Percentiles rank a stretch among this genome's conserved stretches.
Evolutionary conservation across 495 filamentous ascomycete species (phyloP).

Genomic region (Aspergillus cristatus): DNA sequence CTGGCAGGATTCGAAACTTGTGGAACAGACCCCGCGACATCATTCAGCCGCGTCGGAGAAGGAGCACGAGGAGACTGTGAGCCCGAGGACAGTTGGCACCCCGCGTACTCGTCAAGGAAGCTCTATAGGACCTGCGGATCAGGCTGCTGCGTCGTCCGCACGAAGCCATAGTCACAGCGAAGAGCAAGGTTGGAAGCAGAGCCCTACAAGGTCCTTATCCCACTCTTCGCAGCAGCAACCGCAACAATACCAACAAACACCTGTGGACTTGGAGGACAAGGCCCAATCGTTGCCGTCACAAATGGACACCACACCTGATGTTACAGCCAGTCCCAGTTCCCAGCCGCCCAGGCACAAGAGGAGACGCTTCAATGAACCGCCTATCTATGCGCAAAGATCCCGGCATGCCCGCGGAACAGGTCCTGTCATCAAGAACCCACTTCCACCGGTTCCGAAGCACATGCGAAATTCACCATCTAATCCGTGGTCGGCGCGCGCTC

Average conservation of each 20-base stretch:
- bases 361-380: slow-evolving; percentile 36
- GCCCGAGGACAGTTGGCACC: slow-evolving; percentile 30
- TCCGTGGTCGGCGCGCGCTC: slow-evolving; percentile 20
- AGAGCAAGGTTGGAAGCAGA: slow-evolving; percentile 22
- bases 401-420: slow-evolving; percentile 26
- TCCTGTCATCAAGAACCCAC: slow-evolving; percentile 28
- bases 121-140: slow-evolving; percentile 10
- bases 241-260: slow-evolving; percentile 1
- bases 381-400: slow-evolving; percentile 37
- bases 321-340: slow-evolving; percentile 8
- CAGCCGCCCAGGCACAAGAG: slow-evolving; percentile 27
- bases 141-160: slow-evolving; percentile 6
- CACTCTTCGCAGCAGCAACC: slow-evolving; percentile 3
- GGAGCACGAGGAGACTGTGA: slow-evolving; percentile 33
- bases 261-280: slow-evolving; percentile 4
- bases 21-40: slow-evolving; percentile 20
- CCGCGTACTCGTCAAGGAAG: slow-evolving; percentile 24
- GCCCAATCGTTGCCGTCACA: slow-evolving; percentile 8
- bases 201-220: slow-evolving; percentile 13
- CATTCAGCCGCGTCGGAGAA: slow-evolving; percentile 21
- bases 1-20: slow-evolving; percentile 19
- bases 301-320: slow-evolving; percentile 16
- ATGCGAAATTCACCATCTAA: slow-evolving; percentile 15
- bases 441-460: slow-evolving; percentile 28
- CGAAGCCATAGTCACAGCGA: slow-evolving; percentile 15